phyloP scores from a whole-genome alignment of 2,329 filamentous ascomycete genomes.

The Graphilbum fragrans region DNA sequence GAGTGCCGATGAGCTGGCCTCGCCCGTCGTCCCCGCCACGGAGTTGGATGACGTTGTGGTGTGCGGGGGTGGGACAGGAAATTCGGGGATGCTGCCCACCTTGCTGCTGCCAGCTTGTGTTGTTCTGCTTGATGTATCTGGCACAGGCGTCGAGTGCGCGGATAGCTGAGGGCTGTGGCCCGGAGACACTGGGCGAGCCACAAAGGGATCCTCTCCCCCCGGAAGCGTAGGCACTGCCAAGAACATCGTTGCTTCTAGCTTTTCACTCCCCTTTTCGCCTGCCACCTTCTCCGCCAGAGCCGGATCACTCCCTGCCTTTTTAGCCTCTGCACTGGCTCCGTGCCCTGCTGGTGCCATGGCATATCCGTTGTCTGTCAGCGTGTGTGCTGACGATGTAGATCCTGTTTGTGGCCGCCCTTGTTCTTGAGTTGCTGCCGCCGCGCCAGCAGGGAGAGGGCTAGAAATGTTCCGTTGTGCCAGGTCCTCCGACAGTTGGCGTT shows the following conservation, averaged over 20 bases:
- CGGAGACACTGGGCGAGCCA: no score
- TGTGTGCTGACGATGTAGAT: background rate
- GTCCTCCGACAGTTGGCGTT: constrained; percentile 5
- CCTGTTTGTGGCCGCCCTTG: background rate
- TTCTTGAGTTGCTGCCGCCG: background rate
- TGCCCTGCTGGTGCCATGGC: background rate
- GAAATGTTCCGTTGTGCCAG: background rate
- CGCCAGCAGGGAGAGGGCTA: background rate
- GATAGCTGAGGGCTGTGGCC: no score
- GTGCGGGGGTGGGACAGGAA: background rate
- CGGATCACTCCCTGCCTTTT: background rate
- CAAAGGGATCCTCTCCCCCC: no score
- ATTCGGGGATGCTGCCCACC: background rate
- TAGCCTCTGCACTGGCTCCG: background rate
- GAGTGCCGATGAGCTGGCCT: no score
- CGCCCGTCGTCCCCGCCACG: no score
- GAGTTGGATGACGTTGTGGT: no score
- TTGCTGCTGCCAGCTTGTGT: background rate
- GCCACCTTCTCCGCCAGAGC: background rate
- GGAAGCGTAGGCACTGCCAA: no score
- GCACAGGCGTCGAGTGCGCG: no score
- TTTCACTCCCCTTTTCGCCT: background rate
- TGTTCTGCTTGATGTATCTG: no score
- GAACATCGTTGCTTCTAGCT: no score
- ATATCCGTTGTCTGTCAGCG: background rate